Evolutionary conservation across 2,329 filamentous ascomycete genomes (phyloP), one percentile per base, ranked within the genome.

Genomic region (Botrytis pseudocinerea): DNA sequence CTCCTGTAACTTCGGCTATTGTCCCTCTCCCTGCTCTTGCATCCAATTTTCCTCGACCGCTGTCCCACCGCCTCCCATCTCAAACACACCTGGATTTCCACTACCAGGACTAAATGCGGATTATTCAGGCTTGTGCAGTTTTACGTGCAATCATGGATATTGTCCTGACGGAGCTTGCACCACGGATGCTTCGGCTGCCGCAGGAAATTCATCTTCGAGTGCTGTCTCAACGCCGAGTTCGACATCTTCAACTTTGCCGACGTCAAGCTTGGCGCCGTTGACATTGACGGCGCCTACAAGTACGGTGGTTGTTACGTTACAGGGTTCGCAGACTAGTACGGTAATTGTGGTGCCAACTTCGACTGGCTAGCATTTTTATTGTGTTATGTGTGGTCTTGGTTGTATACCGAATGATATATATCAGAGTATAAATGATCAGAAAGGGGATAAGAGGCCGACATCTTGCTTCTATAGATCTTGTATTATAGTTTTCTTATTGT

Each of bases 51-150:
- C 57, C 35, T 38, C 76, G 14, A 72, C 68, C 32, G 75, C 70
- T 5, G 69, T 77, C 5, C 70, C 76, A 1, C 72, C 74, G 25
- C 76, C 76, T 5, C 75, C 79, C 20, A 71, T 73, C 18, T 82
- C 78, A n/a, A 81, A 81, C 0, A 76, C 77, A 0, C 66, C 79
- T 7, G 82, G 83, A 0, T 83, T 81, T 48, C 83, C 83, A 4
- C 68, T 81, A 0, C 73, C 78, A 0, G 82, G 81, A 1, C 75
- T 81, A 40, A 78, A 79, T 46, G 80, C 82, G 1, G 78, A 79
- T 5, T 87, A 86, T 74, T 74, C 81, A 42, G 84, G 84, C 0
- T 80, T 87, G 12, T 86, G 85, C 74, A 84, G 82, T 72, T 87
- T 82, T 75, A 80, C 83, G 8, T 86, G 84, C 60, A 83, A 82